Base-by-base conservation (phyloP, 2,329 filamentous ascomycete species). In the Aspergillus eucalypticola region DNA sequence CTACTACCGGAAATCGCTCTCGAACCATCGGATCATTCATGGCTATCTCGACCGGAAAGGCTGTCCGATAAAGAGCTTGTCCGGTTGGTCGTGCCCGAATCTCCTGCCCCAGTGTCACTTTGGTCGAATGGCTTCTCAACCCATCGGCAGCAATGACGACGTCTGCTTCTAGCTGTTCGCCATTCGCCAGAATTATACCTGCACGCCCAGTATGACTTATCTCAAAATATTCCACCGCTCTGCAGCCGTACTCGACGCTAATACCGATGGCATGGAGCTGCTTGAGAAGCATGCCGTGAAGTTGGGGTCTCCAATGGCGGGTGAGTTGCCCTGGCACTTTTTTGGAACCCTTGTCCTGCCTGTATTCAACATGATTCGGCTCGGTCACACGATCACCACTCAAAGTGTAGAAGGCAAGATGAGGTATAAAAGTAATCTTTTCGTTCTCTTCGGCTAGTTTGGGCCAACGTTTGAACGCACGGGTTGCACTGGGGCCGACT, bases 161-260 rank as follows among this genome's bases (percentile, higher is more conserved):
- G n/a, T 61, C 51, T 10, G 60, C 60, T 3, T 56, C 42, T 11
- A 56, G n/a, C 5, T 29, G 38, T 15, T 27, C 17, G 11, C n/a
- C 48, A n/a, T 54, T 19, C 15, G 48, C 48, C 5, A 53, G 8
- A 1, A 59, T 25, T 6, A 59, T 46, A 10, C 60, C 60, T 2
- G 35, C 60, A 15, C 44, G 51, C 8, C 52, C 56, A 0, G 56
- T 21, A 3, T 17, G 17, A 5, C 19, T n/a, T 25, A 46, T 48
- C 38, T 62, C 60, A 11, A 62, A 75, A 59, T 73, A 76, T 10
- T 67, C 63, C 25, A 66, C 67, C 4, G 75, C 72, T 3, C 60
- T 52, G 56, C 71, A 66, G 25, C 69, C 68, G 27, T 73, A 74
- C 19, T 69, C 64, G 41, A 75, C 67, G 13, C 64, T 54, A 11